phyloP scores from a whole-genome alignment of 345 rosid genomes.

The Cochlearia excelsa region DNA sequence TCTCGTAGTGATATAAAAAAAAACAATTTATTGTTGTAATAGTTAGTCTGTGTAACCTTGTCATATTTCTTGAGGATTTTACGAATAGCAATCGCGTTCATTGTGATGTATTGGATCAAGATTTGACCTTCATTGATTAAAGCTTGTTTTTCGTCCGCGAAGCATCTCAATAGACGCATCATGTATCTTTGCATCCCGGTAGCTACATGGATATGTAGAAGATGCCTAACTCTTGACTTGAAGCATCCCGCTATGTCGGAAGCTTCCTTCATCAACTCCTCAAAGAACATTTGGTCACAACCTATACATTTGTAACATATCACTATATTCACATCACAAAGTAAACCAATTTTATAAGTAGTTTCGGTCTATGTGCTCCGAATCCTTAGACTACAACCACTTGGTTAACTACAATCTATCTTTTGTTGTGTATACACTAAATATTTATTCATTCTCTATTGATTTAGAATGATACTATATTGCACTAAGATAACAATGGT shows the following conservation, averaged over 20 bases:
- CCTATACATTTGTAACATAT: conserved; percentile 39
- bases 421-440: too few species aligned
- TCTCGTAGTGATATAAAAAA: too few species aligned
- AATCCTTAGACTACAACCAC: too few species aligned
- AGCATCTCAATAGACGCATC: conserved; percentile 54
- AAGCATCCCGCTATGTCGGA: conserved; percentile 79
- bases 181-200: conserved; percentile 66
- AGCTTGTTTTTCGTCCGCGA: conserved; percentile 51
- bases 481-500: too few species aligned
- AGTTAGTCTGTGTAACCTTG: conserved; percentile 45
- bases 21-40: background rate
- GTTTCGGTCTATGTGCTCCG: too few species aligned
- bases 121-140: conserved; percentile 67
- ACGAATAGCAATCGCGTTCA: conserved; percentile 85
- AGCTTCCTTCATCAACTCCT: conserved; percentile 83
- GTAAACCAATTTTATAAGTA: too few species aligned
- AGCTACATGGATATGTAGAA: conserved; percentile 75
- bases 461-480: too few species aligned
- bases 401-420: too few species aligned
- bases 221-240: conserved; percentile 68
- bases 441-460: too few species aligned
- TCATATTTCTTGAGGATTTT: conserved; percentile 95
- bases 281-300: conserved; percentile 81
- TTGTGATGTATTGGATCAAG: conserved; percentile 69
- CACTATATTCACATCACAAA: background rate